phyloP scores from a whole-genome alignment of 176 grass and related monocot genomes.

The Phoenix dactylifera region DNA sequence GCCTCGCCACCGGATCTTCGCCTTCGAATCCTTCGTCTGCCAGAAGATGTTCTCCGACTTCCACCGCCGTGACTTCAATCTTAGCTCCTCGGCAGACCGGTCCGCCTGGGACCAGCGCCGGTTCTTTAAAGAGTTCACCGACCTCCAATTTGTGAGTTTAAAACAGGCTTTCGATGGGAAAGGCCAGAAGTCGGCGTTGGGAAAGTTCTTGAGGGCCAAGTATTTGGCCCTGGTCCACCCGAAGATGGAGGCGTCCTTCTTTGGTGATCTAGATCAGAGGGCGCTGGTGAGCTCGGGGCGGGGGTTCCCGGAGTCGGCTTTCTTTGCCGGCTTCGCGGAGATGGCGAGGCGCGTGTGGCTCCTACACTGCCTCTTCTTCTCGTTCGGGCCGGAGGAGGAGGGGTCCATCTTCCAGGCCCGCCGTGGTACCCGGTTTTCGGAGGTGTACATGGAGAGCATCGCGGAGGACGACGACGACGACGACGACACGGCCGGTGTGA shows the following conservation, averaged over 20 bases:
- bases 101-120: constrained; percentile 43
- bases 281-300: constrained; percentile 71
- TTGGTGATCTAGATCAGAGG: constrained; percentile 72
- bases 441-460: constrained; percentile 90
- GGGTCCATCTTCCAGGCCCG: constrained; percentile 50
- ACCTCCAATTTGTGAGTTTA: constrained; percentile 39
- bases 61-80: constrained; percentile 63
- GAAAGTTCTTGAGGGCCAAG: constrained; percentile 72
- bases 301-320: constrained; percentile 58
- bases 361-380: constrained; percentile 87
- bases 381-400: constrained; percentile 39
- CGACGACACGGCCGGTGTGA: constrained; percentile 1
- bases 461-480: constrained; percentile 20
- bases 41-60: constrained; percentile 94
- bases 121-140: constrained; percentile 91
- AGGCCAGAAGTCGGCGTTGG: constrained; percentile 36
- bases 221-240: constrained; percentile 83
- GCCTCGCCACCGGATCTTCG: constrained; percentile 26
- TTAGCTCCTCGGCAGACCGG: constrained; percentile 58
- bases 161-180: constrained; percentile 43
- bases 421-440: constrained; percentile 51
- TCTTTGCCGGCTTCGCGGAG: constrained; percentile 73
- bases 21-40: constrained; percentile 81
- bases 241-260: constrained; percentile 90
- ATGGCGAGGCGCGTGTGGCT: constrained; percentile 84